A percentile compares a stretch with the other conserved stretches of the same genome.
Conservation (phyloP, 331 rosid species). For the Phaseolus coccineus region DNA sequence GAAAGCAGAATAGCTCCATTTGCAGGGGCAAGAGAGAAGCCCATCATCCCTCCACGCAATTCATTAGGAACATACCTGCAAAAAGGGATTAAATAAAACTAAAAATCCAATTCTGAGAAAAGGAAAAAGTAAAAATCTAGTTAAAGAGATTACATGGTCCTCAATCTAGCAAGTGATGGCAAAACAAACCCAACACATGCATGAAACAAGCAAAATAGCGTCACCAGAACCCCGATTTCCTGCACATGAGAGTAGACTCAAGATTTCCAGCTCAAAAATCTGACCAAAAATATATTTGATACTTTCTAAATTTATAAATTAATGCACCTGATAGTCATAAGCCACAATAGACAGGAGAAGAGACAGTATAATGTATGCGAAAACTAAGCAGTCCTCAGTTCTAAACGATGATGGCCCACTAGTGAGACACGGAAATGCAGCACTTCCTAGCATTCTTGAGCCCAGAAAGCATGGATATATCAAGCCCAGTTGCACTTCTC, state of each 20-base stretch:
- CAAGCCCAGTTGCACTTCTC: slow-evolving; percentile 91
- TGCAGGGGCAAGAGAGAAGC: slow-evolving; percentile 84
- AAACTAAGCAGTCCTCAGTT: slow-evolving; percentile 79
- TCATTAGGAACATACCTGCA: slow-evolving; percentile 93
- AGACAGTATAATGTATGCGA: slow-evolving; percentile 65
- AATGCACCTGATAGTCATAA: slow-evolving; percentile 89
- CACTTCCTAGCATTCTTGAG: slow-evolving; percentile 95
- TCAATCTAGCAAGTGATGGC: slow-evolving; percentile 93
- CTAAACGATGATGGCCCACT: slow-evolving; percentile 76
- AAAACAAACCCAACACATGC: slow-evolving; percentile 74
- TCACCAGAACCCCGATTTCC: slow-evolving; percentile 85
- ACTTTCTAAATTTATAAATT: slow-evolving; percentile 31
- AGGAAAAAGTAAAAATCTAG: slow-evolving; percentile 30
- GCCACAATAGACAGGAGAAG: slow-evolving; percentile 71
- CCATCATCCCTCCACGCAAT: slow-evolving; percentile 96
- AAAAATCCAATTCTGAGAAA: slow-evolving; percentile 37
- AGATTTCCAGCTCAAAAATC: slow-evolving; percentile 36
- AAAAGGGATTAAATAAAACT: slow-evolving; percentile 36
- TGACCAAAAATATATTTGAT: slow-evolving; percentile 26
- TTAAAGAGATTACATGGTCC: slow-evolving; percentile 78
- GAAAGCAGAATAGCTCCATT: slow-evolving; percentile 76
- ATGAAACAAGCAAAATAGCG: slow-evolving; percentile 81
- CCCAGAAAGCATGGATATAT: slow-evolving; percentile 85
- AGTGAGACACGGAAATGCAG: slow-evolving; percentile 80
- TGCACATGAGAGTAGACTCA: slow-evolving; percentile 53